Evolutionary conservation across 1,284 basidiomycete species (phyloP).

Genomic region (Fomitopsis pinicola): DNA sequence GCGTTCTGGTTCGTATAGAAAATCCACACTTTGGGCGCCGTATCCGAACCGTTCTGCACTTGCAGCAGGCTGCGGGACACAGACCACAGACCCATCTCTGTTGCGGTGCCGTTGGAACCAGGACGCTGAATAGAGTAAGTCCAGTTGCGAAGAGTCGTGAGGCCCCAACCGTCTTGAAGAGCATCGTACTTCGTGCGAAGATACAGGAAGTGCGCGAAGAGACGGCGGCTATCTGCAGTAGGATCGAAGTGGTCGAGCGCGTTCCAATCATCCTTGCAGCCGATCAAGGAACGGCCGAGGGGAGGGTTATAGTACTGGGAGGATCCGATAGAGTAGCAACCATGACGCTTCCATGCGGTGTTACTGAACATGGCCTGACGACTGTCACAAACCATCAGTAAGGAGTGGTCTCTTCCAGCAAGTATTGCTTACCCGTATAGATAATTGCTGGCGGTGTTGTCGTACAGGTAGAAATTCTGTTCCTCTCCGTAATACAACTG

Average conservation of each 20-base stretch:
- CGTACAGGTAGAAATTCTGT: slow-evolving; percentile 81
- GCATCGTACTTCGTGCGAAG: slow-evolving; percentile 66
- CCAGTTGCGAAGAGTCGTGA: slow-evolving; percentile 80
- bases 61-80: slow-evolving; percentile 62
- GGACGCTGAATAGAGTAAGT: slow-evolving; percentile 73
- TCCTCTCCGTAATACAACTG: slow-evolving; percentile 86
- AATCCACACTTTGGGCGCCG: slow-evolving; percentile 72
- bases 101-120: slow-evolving; percentile 75
- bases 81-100: slow-evolving; percentile 87
- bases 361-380: slow-evolving; percentile 88
- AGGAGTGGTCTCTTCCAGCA: not conserved
- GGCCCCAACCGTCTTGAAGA: slow-evolving; percentile 81
- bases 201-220: slow-evolving; percentile 70
- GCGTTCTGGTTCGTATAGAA: slow-evolving; percentile 82
- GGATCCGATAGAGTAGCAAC: slow-evolving; percentile 86
- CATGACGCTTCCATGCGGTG: slow-evolving; percentile 87
- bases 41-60: slow-evolving; percentile 53
- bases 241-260: slow-evolving; percentile 91
- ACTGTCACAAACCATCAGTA: slow-evolving; percentile 34
- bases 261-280: slow-evolving; percentile 86
- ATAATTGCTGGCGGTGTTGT: slow-evolving; percentile 83
- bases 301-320: slow-evolving; percentile 90
- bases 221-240: slow-evolving; percentile 68
- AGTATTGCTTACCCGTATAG: slow-evolving; percentile 66
- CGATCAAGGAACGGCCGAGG: slow-evolving; percentile 70